A percentile compares a stretch with the other conserved stretches of the same genome.
Conservation (phyloP, 306 rosid genomes). For the Glycine tomentella region DNA sequence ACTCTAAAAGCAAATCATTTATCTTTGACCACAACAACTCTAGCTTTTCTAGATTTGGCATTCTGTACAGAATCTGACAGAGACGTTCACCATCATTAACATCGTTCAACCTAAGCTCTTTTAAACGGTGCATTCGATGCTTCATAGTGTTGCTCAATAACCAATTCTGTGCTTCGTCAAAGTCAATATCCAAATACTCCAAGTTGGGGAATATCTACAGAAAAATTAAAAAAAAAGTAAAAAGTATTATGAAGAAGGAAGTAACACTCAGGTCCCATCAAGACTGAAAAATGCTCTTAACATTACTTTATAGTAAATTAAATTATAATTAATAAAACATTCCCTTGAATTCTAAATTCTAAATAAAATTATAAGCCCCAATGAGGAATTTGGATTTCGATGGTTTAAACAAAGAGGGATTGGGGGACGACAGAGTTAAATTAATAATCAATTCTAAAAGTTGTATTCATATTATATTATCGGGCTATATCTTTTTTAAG, state of each 20-base stretch:
- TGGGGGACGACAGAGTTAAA: no score
- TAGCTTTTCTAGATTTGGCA: conserved; percentile 38
- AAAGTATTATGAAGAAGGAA: not conserved
- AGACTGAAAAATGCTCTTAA: not conserved
- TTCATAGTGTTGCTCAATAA: not conserved
- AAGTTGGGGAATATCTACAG: conserved; percentile 3
- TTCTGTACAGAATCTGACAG: conserved; percentile 19
- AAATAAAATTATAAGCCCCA: not conserved
- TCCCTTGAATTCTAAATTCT: not conserved
- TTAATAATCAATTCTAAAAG: no score
- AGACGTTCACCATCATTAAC: not conserved
- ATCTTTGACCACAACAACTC: no score
- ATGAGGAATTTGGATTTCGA: not conserved
- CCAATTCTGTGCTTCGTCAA: not conserved
- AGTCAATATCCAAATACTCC: not conserved
- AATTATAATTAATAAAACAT: no score
- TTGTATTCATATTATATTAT: no score
- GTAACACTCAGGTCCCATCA: not conserved
- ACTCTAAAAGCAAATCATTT: no score
- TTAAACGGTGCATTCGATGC: not conserved
- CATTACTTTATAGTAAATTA: not conserved
- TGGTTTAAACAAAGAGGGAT: not conserved
- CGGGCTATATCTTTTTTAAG: no score
- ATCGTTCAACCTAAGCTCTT: not conserved
- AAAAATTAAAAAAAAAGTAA: not conserved